These are phyloP conservation scores for Musa schizocarpa DNA, from an alignment of 176 grass and related monocot species.

Conservation along the genomic window DNA sequence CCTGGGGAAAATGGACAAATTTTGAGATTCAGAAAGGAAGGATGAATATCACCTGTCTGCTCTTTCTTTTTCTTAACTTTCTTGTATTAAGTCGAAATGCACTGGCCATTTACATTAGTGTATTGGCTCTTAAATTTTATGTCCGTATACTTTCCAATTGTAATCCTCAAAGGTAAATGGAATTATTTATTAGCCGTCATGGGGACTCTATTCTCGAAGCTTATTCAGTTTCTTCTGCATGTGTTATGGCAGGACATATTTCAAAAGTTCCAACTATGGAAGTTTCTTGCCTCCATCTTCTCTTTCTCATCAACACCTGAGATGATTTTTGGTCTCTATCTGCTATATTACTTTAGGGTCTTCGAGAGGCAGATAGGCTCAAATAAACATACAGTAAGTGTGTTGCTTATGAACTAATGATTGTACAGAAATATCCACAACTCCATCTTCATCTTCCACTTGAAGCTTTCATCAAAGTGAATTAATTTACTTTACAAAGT, in stretches of 20 bases:
- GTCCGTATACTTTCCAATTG: background rate
- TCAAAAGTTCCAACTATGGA: slow-evolving; percentile 61
- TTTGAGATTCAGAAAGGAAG: background rate
- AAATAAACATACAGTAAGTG: slow-evolving; percentile 85
- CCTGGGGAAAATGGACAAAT: background rate
- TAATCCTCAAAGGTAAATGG: background rate
- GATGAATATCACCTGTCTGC: background rate
- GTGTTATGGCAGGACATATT: slow-evolving; percentile 51
- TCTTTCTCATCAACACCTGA: slow-evolving; percentile 71
- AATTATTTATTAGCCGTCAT: background rate
- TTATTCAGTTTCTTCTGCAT: background rate
- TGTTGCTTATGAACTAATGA: slow-evolving; percentile 7
- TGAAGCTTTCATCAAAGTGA: too few relatives aligned
- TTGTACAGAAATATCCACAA: background rate
- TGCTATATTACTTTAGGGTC: slow-evolving; percentile 92
- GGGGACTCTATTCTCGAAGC: background rate
- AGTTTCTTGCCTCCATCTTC: slow-evolving; percentile 48
- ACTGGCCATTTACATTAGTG: background rate
- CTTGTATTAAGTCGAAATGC: background rate
- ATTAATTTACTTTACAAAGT: too few relatives aligned
- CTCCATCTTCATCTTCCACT: too few relatives aligned
- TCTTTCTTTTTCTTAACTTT: background rate
- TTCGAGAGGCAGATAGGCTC: slow-evolving; percentile 93
- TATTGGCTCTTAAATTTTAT: background rate
- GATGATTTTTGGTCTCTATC: slow-evolving; percentile 65